Evolutionary conservation across 2,329 filamentous ascomycete species (phyloP), one percentile per base, ranked within the genome.

Genomic region (Curvularia sp.): DNA sequence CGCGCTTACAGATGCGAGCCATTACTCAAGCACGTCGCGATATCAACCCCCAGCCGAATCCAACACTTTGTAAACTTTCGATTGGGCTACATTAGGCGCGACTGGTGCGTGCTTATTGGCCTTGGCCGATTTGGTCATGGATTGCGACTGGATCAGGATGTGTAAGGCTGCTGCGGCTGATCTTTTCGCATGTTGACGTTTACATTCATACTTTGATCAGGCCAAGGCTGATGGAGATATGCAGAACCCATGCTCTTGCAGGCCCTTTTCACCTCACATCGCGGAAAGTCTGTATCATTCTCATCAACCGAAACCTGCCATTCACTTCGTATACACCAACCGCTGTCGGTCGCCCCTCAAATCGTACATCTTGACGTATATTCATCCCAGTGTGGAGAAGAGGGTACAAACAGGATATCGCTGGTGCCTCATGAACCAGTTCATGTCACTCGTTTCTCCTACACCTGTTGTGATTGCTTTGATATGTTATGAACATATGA

Each of bases 1-100:
- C 61, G 51, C 61, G 44, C 58, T 58, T 44, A 49, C 52, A 44
- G 38, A 60, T 49, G 49, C 60, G 55, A 61, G 33, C 33, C 28
- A 48, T 58, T 51, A 52, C 49, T 42, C 30, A 53, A 54, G 46
- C 42, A 30, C 53, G 41, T 51, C 39, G 57, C 48, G 33, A 55
- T 22, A 51, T 18, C 30, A 55, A 35, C 48, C 46, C 48, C 20
- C 33, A 56, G 42, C 31, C 42, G 38, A 24, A 35, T 10, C 13
- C 30, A 31, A 43, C 35, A 44, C 38, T 18, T 59, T 49, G n/a
- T 33, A 43, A 31, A 26, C 35, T 26, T 38, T 18, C n/a, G 18
- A 22, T 20, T 22, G 35, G 7, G 46, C 30, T 15, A n/a, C 42
- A 6, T 12, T 20, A 13, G 13, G 18, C 26, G 56, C 22, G 44